Percentiles rank a stretch among this genome's conserved stretches.
These are phyloP conservation scores for Lachnellula suecica DNA, from an alignment of 2,329 filamentous ascomycete species.

Conservation along the genomic window DNA sequence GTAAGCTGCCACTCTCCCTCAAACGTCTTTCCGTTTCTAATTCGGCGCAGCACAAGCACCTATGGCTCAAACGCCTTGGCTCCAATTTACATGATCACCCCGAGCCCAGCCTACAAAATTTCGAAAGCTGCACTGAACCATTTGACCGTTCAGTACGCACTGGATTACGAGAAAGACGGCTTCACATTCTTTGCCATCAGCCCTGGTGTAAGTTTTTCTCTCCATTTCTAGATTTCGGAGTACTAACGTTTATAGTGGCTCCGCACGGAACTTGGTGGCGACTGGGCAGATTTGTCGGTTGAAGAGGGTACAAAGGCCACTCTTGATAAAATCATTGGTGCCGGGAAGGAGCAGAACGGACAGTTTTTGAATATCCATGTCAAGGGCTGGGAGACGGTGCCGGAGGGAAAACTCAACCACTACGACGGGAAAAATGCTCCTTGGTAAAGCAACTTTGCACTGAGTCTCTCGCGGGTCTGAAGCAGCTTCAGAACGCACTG, in stretches of 20 bases:
- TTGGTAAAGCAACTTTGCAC: no score
- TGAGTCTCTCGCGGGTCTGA: no score
- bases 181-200: constrained; percentile 42
- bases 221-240: background rate
- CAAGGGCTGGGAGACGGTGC: constrained; percentile 8
- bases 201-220: constrained; percentile 41
- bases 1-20: constrained; percentile 5
- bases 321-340: constrained; percentile 43
- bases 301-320: constrained; percentile 35
- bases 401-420: constrained; percentile 21
- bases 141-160: constrained; percentile 44
- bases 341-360: constrained; percentile 40
- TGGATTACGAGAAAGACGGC: constrained; percentile 36
- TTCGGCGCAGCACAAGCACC: background rate
- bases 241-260: constrained; percentile 35
- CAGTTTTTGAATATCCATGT: constrained; percentile 42
- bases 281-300: constrained; percentile 40
- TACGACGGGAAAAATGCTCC: constrained; percentile 34
- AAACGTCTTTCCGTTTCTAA: background rate
- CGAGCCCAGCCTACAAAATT: constrained; percentile 41
- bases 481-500: no score
- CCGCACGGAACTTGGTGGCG: constrained; percentile 42
- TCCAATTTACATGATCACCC: constrained; percentile 38
- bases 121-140: constrained; percentile 48
- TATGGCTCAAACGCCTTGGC: constrained; percentile 13